Conservation (phyloP, 768 basidiomycete species). For the Kwoniella shandongensis region DNA sequence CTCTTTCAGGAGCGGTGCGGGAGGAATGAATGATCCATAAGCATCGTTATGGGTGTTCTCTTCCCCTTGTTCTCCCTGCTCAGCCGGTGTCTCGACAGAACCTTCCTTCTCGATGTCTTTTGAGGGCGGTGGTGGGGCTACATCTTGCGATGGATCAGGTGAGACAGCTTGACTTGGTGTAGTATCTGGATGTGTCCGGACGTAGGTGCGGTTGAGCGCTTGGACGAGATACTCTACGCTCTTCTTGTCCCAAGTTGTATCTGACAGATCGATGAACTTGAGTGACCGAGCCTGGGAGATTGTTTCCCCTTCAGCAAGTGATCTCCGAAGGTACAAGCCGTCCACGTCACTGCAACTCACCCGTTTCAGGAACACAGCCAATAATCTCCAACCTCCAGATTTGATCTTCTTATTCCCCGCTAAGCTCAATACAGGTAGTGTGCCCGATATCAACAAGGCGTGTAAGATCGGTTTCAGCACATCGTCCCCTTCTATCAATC, state of each 20-base stretch:
- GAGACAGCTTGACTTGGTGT: slow-evolving; percentile 5
- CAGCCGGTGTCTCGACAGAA: background rate
- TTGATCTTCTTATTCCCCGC: slow-evolving; percentile 84
- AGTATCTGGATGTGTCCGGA: slow-evolving; percentile 16
- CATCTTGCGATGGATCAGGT: background rate
- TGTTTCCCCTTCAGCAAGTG: background rate
- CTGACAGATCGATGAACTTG: slow-evolving; percentile 86
- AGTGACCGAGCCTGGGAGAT: slow-evolving; percentile 66
- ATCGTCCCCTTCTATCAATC: slow-evolving; percentile 77
- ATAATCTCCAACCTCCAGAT: slow-evolving; percentile 68
- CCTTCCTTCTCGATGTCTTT: background rate
- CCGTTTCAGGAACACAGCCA: slow-evolving; percentile 77
- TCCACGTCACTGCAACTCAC: slow-evolving; percentile 54
- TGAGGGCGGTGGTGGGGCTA: background rate
- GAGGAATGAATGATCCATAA: slow-evolving; percentile 45
- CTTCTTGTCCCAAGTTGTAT: slow-evolving; percentile 79
- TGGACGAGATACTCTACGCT: slow-evolving; percentile 76
- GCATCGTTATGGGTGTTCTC: slow-evolving; percentile 8
- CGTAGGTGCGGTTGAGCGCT: slow-evolving; percentile 59
- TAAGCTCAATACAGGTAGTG: slow-evolving; percentile 77
- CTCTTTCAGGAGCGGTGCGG: slow-evolving; percentile 53
- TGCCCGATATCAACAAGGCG: slow-evolving; percentile 77
- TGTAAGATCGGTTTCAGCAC: slow-evolving; percentile 84
- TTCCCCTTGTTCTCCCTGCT: background rate
- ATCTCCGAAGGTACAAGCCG: too few relatives aligned